Percentiles rank a stretch among this genome's conserved stretches.
Evolutionary conservation across 2,329 filamentous ascomycete species (phyloP).

Genomic region (Teratosphaeria zuluensis): DNA sequence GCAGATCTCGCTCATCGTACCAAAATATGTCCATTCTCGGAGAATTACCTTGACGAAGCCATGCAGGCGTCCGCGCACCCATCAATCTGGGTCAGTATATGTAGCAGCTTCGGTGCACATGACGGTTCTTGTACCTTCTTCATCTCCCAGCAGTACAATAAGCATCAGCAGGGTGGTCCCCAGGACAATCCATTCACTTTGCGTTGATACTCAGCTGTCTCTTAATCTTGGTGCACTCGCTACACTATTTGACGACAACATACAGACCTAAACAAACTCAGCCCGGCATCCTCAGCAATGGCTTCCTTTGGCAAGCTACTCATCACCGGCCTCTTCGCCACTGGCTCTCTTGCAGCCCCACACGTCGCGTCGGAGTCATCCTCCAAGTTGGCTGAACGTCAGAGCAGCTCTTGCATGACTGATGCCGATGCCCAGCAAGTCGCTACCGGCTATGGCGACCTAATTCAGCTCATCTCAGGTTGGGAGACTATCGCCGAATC

Average conservation of each 20-base stretch:
- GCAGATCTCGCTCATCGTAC: neutral
- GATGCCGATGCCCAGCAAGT: constrained; percentile 15
- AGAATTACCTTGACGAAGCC: neutral
- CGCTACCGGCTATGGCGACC: constrained; percentile 18
- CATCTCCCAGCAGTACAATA: neutral
- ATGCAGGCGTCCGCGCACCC: neutral
- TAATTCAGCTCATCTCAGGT: constrained; percentile 14
- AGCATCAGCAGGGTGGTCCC: neutral
- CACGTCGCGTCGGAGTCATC: neutral
- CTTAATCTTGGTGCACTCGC: neutral
- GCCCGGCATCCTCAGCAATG: constrained; percentile 5
- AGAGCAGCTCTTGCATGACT: constrained; percentile 14
- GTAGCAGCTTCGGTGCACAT: neutral
- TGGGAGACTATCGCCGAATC: constrained; percentile 19
- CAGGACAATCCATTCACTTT: neutral
- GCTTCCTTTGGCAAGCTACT: constrained; percentile 9
- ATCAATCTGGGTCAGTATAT: neutral
- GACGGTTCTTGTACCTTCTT: neutral
- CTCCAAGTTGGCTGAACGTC: neutral
- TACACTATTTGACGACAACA: neutral
- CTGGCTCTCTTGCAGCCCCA: constrained; percentile 10
- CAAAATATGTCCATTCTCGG: neutral
- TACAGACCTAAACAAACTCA: neutral
- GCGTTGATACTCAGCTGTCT: neutral
- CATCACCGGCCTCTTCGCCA: constrained; percentile 7